phyloP scores from a whole-genome alignment of 495 filamentous ascomycete species.

The Usnea hakonensis region DNA sequence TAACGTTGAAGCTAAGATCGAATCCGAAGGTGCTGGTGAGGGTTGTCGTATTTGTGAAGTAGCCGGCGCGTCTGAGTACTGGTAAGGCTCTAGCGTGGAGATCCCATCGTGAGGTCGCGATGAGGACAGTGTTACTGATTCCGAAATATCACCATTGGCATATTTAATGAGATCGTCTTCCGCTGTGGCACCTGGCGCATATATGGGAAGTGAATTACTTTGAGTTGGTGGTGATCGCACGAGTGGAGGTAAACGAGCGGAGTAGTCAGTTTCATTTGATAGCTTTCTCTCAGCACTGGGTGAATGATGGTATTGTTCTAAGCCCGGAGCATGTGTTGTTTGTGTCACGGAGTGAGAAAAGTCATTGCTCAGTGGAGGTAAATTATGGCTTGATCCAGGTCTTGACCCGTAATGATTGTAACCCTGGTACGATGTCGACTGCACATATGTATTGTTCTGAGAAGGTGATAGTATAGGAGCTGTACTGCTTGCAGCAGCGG shows the following conservation, averaged over 20 bases:
- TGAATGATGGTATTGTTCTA: conserved; percentile 22
- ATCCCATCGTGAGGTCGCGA: neutral
- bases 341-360: conserved; percentile 1
- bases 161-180: neutral
- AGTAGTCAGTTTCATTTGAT: conserved; percentile 11
- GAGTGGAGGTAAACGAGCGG: conserved; percentile 15
- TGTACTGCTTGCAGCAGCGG: conserved; percentile 24
- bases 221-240: conserved; percentile 6
- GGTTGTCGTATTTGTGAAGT: conserved; percentile 18
- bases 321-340: conserved; percentile 8
- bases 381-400: conserved; percentile 19
- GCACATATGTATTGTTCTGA: conserved; percentile 2
- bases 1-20: neutral
- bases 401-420: conserved; percentile 15
- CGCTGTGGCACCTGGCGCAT: conserved; percentile 3
- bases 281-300: conserved; percentile 9
- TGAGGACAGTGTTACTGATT: neutral
- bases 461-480: conserved; percentile 22
- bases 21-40: conserved; percentile 10
- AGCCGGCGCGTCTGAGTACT: neutral
- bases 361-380: conserved; percentile 9
- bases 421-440: conserved; percentile 5
- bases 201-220: neutral
- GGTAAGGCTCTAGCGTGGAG: neutral
- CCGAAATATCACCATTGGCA: conserved; percentile 6